These are phyloP conservation scores for Delphinella strobiligena DNA, from an alignment of 2,329 filamentous ascomycete genomes.

Conservation along the genomic window DNA sequence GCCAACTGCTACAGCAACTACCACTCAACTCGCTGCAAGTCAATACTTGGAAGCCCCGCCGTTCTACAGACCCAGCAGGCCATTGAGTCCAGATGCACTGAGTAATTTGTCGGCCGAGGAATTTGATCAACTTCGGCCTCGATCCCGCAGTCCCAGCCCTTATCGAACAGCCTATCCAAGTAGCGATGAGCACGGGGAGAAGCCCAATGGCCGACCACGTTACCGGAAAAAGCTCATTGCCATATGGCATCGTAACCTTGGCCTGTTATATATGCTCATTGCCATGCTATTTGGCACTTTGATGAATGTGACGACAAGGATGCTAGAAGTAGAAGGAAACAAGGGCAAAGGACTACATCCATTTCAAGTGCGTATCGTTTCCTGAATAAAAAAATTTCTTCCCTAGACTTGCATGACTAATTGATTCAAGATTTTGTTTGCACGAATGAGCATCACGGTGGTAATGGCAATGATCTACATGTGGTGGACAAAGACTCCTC, in stretches of 20 bases:
- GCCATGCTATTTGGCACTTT: conserved; percentile 71
- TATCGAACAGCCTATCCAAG: too few species aligned
- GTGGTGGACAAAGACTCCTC: conserved; percentile 53
- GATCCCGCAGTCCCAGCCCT: conserved; percentile 7
- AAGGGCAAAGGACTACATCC: conserved; percentile 64
- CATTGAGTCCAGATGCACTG: conserved; percentile 31
- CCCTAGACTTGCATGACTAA: too few species aligned
- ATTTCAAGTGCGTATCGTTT: conserved; percentile 47
- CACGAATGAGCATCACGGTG: conserved; percentile 63
- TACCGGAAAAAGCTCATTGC: conserved; percentile 11
- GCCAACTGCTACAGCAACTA: neutral
- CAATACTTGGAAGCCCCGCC: conserved; percentile 5
- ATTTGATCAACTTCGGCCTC: conserved; percentile 16
- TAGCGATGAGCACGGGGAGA: neutral
- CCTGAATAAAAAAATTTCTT: too few species aligned
- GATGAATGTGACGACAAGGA: conserved; percentile 73
- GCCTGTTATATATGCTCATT: conserved; percentile 58
- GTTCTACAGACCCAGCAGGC: conserved; percentile 17
- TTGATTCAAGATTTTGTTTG: conserved; percentile 71
- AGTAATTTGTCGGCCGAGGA: conserved; percentile 25
- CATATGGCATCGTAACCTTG: conserved; percentile 57
- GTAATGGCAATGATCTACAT: conserved; percentile 59
- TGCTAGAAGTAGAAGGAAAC: conserved; percentile 57
- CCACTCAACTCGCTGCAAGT: conserved; percentile 1
- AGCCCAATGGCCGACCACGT: neutral